Evolutionary conservation across 179 eudicot species (phyloP).

Genomic region (Spergularia azorica): DNA sequence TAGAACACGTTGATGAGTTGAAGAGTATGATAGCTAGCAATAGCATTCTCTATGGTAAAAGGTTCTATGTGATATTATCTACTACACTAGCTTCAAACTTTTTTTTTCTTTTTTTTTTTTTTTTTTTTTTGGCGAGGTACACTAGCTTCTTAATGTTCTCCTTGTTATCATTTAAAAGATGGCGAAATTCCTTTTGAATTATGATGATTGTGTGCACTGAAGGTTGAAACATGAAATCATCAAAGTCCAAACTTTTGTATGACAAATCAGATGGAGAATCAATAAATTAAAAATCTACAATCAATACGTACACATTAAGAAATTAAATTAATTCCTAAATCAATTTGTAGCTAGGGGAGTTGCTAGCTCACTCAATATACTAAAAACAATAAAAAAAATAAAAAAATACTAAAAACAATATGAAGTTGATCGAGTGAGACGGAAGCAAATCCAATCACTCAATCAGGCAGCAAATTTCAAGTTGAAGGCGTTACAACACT

Average conservation of each 20-base stretch:
- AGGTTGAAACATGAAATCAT: not conserved
- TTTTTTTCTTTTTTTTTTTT: not conserved
- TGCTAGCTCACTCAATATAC: too few species aligned
- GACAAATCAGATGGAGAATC: not conserved
- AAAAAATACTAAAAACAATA: too few species aligned
- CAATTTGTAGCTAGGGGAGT: too few species aligned
- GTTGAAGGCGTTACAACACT: too few species aligned
- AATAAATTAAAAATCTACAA: not conserved
- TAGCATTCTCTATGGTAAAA: not conserved
- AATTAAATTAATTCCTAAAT: too few species aligned
- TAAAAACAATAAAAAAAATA: too few species aligned
- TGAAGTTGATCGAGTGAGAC: too few species aligned
- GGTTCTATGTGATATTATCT: not conserved
- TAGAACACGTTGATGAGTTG: not conserved
- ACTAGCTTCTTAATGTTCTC: not conserved
- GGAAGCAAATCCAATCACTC: too few species aligned
- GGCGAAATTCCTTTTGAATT: too few species aligned
- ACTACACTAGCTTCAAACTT: not conserved
- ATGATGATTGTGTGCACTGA: not conserved
- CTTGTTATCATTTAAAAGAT: too few species aligned
- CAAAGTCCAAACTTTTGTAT: not conserved
- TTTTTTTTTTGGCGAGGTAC: not conserved
- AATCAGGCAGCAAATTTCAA: too few species aligned
- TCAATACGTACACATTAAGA: not conserved
- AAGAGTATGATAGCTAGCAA: not conserved